Evolutionary conservation across 2,329 filamentous ascomycete species (phyloP).

Genomic region (Albifimbria verrucaria): DNA sequence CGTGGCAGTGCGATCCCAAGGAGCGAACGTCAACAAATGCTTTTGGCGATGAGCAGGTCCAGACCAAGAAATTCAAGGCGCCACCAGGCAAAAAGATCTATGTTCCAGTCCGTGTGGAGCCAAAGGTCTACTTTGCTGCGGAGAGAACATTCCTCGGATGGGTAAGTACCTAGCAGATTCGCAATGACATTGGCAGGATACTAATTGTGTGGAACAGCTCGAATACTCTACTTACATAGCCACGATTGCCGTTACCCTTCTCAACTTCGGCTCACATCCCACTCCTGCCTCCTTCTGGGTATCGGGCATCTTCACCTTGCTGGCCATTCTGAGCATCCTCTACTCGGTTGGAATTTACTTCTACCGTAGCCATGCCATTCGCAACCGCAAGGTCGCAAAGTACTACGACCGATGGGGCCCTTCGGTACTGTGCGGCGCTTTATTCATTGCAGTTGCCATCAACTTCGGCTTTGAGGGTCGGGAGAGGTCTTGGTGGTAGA

Average conservation of each 20-base stretch:
- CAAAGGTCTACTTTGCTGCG: constrained; percentile 95
- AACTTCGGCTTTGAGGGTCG: constrained; percentile 80
- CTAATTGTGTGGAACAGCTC: constrained; percentile 57
- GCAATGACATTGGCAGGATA: neutral
- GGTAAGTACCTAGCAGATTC: constrained; percentile 50
- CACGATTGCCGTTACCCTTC: constrained; percentile 76
- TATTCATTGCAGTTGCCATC: constrained; percentile 70
- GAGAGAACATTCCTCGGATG: constrained; percentile 95
- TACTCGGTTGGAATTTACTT: constrained; percentile 85
- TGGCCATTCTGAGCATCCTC: constrained; percentile 73
- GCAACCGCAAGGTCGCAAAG: constrained; percentile 75
- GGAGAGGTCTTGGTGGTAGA: constrained; percentile 53
- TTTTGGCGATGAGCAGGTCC: constrained; percentile 53
- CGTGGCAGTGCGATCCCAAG: constrained; percentile 54
- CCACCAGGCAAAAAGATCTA: constrained; percentile 89
- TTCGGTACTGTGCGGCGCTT: constrained; percentile 66
- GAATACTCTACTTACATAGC: constrained; percentile 96
- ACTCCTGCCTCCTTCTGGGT: constrained; percentile 61
- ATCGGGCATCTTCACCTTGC: constrained; percentile 74
- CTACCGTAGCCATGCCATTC: constrained; percentile 83
- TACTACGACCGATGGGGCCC: constrained; percentile 93
- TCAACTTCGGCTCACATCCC: constrained; percentile 71
- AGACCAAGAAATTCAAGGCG: constrained; percentile 62
- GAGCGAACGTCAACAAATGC: constrained; percentile 48
- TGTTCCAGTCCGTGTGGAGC: constrained; percentile 91